These are phyloP conservation scores for Erythrobasidium hasegawianum DNA, from an alignment of 1,284 basidiomycete species.

Conservation along the genomic window DNA sequence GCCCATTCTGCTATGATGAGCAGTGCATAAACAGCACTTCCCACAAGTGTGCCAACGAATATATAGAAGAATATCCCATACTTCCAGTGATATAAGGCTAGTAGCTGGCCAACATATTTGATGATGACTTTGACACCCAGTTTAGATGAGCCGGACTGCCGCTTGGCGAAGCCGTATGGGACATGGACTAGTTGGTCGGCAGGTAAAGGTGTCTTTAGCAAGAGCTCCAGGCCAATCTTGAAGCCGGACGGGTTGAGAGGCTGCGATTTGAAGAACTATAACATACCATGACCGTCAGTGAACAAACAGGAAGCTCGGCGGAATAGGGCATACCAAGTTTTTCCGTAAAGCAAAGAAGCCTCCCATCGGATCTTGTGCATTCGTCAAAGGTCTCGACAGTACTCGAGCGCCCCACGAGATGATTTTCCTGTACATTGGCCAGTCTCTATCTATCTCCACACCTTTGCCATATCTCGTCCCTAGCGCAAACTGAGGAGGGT, in stretches of 20 bases:
- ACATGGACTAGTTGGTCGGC: constrained; percentile 37
- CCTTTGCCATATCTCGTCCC: constrained; percentile 54
- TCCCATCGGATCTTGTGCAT: constrained; percentile 54
- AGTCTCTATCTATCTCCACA: constrained; percentile 54
- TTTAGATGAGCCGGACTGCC: constrained; percentile 40
- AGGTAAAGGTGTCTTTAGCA: constrained; percentile 40
- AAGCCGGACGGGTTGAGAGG: constrained; percentile 45
- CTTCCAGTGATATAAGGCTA: constrained; percentile 42
- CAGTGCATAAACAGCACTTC: constrained; percentile 4
- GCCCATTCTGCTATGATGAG: constrained; percentile 1
- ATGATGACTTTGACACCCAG: constrained; percentile 43
- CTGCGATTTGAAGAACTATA: constrained; percentile 38
- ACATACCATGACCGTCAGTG: not conserved
- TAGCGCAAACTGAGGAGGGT: constrained; percentile 48
- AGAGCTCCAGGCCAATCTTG: constrained; percentile 45
- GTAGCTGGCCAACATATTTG: constrained; percentile 43
- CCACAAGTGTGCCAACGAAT: constrained; percentile 30
- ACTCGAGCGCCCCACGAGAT: constrained; percentile 54
- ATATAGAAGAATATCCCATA: constrained; percentile 39
- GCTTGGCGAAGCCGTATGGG: constrained; percentile 42
- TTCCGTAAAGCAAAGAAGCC: constrained; percentile 55
- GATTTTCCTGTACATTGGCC: constrained; percentile 54
- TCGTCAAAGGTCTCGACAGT: constrained; percentile 52
- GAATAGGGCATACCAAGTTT: constrained; percentile 48
- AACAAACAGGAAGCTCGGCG: not conserved